Base-by-base conservation (phyloP, 2,329 filamentous ascomycete species). In the Cordyceps militaris region DNA sequence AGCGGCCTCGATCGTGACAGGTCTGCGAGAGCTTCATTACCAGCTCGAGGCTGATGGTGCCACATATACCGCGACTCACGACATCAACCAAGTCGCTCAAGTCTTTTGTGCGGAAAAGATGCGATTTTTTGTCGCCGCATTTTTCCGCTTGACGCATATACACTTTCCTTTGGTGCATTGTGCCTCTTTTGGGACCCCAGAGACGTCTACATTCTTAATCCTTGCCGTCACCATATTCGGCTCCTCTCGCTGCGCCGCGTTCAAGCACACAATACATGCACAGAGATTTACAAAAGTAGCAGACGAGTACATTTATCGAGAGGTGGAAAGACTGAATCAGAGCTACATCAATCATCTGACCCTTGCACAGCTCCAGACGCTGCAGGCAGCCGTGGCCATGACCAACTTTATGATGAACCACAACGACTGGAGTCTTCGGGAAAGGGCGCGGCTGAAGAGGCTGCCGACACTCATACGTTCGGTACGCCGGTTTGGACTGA, bases 391-490 rank as follows among this genome's bases (percentile, higher is more conserved):
- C 1, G 49, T 42, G 3, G 49, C 49, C 23, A 42, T 52, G 2
- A 30, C 49, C 14, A 52, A 52, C 36, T 21, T 52, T 9, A 52
- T 52, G 49, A 52, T 52, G 19, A 52, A 52, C 16, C 49, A 52
- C 36, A 52, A 52, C 23, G 24, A 52, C 13, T 40, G 34, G 34
- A 30, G 23, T 1, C 24, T 52, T n/a, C 34, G 49, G 13, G 36
- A 52, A 30, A 42, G 36, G 16, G 49, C 21, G 4, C 34, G 49
- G 1, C 5, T 52, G 16, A 42, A 30, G 14, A n/a, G 49, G 10
- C 48, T 51, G 21, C 48, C 48, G 2, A n/a, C 13, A 2, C 11
- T 52, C 1, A 21, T 52, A 11, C 14, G 21, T 19, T 40, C 34
- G 3, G 24, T 52, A 19, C 23, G 36, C 7, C 13, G 19, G 3